Conservation (phyloP, 176 grass and related monocot species). For the Triticum dicoccoides region DNA sequence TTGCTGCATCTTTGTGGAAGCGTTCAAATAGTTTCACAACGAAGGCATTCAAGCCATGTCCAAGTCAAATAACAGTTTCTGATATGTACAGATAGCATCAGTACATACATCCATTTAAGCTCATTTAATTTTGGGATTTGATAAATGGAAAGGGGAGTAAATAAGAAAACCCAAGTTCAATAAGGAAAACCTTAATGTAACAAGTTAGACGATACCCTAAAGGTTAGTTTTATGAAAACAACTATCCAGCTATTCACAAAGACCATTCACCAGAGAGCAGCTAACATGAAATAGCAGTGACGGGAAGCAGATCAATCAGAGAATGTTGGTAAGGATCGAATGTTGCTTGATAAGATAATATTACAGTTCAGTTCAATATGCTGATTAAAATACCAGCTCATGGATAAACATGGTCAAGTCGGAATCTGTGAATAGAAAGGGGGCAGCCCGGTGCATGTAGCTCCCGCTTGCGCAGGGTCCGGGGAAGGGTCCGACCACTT, state of each 20-base stretch:
- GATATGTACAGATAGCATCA: conserved; percentile 13
- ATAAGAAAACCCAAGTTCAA: background rate
- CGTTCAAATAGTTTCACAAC: background rate
- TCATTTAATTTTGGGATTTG: background rate
- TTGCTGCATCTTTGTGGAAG: conserved; percentile 1
- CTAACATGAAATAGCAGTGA: background rate
- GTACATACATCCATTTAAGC: background rate
- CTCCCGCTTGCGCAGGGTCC: too few relatives aligned
- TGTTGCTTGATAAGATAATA: background rate
- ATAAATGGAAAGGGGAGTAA: background rate
- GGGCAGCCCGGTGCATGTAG: too few relatives aligned
- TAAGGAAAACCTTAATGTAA: background rate
- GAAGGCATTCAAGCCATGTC: background rate
- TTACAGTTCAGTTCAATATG: background rate
- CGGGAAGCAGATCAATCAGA: background rate
- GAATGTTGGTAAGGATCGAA: background rate
- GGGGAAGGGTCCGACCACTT: too few relatives aligned
- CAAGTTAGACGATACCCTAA: background rate
- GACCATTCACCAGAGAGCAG: background rate
- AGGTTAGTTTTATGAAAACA: background rate
- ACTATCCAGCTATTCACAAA: background rate
- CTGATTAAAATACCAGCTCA: background rate
- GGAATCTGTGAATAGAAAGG: background rate
- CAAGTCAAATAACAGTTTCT: conserved; percentile 11
- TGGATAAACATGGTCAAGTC: background rate